These are phyloP conservation scores for Fusarium hainanense DNA, from an alignment of 2,329 filamentous ascomycete genomes.

Conservation along the genomic window DNA sequence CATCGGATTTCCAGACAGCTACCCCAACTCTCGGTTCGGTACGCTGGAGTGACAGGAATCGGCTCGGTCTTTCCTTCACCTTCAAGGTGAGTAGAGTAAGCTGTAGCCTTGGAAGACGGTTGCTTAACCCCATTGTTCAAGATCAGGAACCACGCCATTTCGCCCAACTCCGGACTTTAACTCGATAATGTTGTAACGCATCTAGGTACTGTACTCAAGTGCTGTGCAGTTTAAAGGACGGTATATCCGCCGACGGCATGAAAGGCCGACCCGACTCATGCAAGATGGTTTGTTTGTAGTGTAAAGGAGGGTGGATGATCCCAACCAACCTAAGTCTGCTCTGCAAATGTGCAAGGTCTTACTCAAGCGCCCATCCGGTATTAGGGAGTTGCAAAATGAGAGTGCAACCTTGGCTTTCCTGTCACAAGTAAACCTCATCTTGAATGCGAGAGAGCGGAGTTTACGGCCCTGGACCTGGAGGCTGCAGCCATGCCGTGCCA, in stretches of 20 bases:
- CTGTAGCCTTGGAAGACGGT: background rate
- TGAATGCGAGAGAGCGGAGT: conserved; percentile 35
- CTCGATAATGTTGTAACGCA: background rate
- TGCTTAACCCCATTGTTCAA: conserved; percentile 17
- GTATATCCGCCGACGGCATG: conserved; percentile 24
- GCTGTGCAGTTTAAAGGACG: conserved; percentile 3
- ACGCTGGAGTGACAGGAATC: background rate
- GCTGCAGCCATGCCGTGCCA: background rate
- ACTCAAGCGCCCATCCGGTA: conserved; percentile 1
- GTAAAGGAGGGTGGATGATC: conserved; percentile 24
- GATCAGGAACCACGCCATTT: conserved; percentile 26
- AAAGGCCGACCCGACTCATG: conserved; percentile 26
- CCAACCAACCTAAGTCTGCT: background rate
- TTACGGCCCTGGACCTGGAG: conserved; percentile 8
- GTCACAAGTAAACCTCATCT: conserved; percentile 29
- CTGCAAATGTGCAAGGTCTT: background rate
- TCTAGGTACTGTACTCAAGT: background rate
- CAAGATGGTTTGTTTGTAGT: conserved; percentile 1
- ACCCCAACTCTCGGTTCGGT: conserved; percentile 29
- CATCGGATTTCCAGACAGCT: conserved; percentile 13
- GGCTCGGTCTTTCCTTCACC: conserved; percentile 14
- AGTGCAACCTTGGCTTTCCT: background rate
- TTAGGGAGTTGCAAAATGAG: conserved; percentile 7
- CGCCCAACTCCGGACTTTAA: conserved; percentile 26
- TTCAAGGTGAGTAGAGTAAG: background rate